A percentile compares a stretch with the other conserved stretches of the same genome.
Conservation (phyloP, 2,329 filamentous ascomycete species). For the Aspergillus fijiensis region DNA sequence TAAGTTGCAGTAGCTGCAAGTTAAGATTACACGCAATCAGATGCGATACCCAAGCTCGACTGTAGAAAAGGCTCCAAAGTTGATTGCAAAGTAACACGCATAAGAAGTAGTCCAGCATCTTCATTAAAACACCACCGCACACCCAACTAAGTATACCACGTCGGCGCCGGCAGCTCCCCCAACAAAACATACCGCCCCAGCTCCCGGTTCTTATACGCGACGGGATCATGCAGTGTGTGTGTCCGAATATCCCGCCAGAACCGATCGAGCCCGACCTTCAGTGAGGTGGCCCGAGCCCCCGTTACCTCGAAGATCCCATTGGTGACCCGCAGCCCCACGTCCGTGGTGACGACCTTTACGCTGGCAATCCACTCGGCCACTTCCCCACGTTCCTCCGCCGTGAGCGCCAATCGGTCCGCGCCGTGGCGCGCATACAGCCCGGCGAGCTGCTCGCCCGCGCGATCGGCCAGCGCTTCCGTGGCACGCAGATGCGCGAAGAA, state of each 20-base stretch:
- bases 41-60: too few species aligned
- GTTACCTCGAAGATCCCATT: constrained; percentile 65
- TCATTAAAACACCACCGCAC: too few species aligned
- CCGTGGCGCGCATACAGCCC: constrained; percentile 49
- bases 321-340: constrained; percentile 59
- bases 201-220: constrained; percentile 66
- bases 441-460: constrained; percentile 52
- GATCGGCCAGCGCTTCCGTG: constrained; percentile 58
- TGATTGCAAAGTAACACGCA: too few species aligned
- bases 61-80: too few species aligned
- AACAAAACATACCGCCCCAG: constrained; percentile 59
- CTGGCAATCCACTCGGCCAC: constrained; percentile 63
- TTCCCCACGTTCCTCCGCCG: constrained; percentile 56
- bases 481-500: constrained; percentile 63
- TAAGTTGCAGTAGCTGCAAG: too few species aligned
- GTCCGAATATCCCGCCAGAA: constrained; percentile 68
- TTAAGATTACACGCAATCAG: too few species aligned
- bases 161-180: constrained; percentile 57
- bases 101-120: too few species aligned
- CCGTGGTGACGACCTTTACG: constrained; percentile 63
- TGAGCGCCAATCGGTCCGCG: constrained; percentile 45
- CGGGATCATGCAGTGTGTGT: constrained; percentile 65
- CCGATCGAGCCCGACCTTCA: constrained; percentile 61
- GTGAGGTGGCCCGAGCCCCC: constrained; percentile 57
- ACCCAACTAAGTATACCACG: constrained; percentile 54